These are phyloP conservation scores for Cordyceps cicadae DNA, from an alignment of 2,329 filamentous ascomycete species.

Conservation along the genomic window DNA sequence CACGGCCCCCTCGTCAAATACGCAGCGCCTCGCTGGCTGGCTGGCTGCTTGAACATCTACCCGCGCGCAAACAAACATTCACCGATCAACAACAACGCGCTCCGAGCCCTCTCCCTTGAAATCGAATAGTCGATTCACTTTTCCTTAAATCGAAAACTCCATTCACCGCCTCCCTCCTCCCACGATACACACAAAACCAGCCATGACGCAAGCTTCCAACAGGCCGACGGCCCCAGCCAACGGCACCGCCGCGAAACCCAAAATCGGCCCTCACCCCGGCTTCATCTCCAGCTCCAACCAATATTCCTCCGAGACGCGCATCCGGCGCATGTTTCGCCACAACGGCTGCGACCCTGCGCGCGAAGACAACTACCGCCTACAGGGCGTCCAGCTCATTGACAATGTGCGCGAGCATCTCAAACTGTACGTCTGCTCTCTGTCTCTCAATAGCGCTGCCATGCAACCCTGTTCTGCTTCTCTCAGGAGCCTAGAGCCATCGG, in stretches of 20 bases:
- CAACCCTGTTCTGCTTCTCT: neutral
- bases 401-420: slow-evolving; percentile 70
- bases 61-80: too few species aligned
- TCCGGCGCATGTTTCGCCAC: slow-evolving; percentile 63
- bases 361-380: slow-evolving; percentile 72
- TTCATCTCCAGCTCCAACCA: slow-evolving; percentile 48
- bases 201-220: slow-evolving; percentile 2
- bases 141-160: too few species aligned
- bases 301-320: slow-evolving; percentile 73
- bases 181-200: neutral
- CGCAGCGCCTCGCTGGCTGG: neutral
- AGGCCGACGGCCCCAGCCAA: slow-evolving; percentile 8
- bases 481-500: too few species aligned
- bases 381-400: slow-evolving; percentile 85
- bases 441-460: neutral
- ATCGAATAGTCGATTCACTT: too few species aligned
- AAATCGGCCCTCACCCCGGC: slow-evolving; percentile 38
- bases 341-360: slow-evolving; percentile 66
- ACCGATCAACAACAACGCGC: too few species aligned
- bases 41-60: neutral
- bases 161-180: too few species aligned
- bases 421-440: slow-evolving; percentile 47
- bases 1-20: neutral
- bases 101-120: neutral
- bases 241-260: slow-evolving; percentile 10